Conservation (phyloP, 2,329 filamentous ascomycete genomes). For the Westerdykella aurantiaca region DNA sequence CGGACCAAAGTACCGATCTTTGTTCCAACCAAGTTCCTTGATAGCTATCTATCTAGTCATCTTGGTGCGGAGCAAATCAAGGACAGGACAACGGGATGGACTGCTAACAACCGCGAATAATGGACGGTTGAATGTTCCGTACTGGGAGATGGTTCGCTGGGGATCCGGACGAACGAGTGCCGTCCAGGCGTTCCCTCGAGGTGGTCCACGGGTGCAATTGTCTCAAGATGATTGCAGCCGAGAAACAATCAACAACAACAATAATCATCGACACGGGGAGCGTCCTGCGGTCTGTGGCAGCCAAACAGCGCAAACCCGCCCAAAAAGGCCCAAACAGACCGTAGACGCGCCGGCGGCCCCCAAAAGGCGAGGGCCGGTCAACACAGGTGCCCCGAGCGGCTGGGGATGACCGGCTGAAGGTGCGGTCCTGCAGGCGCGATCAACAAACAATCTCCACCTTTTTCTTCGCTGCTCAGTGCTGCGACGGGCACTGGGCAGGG, state of each 20-base stretch:
- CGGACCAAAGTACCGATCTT: no score
- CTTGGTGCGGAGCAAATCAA: no score
- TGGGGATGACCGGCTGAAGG: slow-evolving; percentile 23
- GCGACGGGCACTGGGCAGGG: background rate
- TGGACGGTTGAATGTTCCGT: no score
- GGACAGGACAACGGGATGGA: no score
- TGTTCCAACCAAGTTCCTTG: background rate
- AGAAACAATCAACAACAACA: background rate
- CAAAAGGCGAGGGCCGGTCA: slow-evolving; percentile 1
- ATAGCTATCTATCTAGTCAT: background rate
- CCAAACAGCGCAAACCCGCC: no score
- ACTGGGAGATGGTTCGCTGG: no score
- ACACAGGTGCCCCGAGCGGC: slow-evolving; percentile 17
- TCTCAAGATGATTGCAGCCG: slow-evolving; percentile 8
- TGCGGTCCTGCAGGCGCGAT: slow-evolving; percentile 26
- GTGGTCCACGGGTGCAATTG: background rate
- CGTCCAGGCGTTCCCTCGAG: no score
- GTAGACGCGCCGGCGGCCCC: no score
- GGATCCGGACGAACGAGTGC: no score
- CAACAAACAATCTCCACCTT: slow-evolving; percentile 35
- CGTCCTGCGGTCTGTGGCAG: background rate
- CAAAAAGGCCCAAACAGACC: background rate
- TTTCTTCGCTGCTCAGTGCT: background rate
- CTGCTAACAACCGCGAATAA: no score
- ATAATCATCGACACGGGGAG: no score